Conservation (phyloP, 129 eudicot species). For the Mikania micrantha region DNA sequence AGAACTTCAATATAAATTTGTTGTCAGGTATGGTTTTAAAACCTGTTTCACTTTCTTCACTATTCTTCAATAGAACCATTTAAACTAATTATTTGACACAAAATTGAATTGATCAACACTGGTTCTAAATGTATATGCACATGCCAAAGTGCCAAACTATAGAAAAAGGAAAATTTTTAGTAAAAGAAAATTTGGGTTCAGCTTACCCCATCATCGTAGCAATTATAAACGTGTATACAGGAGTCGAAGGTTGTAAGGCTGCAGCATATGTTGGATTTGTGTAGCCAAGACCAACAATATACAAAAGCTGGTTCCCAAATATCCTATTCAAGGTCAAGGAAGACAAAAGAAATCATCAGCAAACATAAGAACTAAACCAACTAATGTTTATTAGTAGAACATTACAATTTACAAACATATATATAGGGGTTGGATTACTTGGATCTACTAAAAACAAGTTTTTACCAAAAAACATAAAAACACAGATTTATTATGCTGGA, state of each 20-base stretch:
- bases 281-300: constrained; percentile 92
- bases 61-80: not conserved
- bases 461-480: too few species aligned
- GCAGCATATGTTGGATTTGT: constrained; percentile 98
- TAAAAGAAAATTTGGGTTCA: not conserved
- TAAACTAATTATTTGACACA: not conserved
- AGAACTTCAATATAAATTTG: not conserved
- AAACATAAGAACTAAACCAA: not conserved
- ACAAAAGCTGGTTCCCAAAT: constrained; percentile 92
- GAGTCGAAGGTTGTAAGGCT: constrained; percentile 91
- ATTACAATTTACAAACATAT: not conserved
- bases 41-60: not conserved
- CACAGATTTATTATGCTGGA: too few species aligned
- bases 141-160: constrained; percentile 1
- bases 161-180: not conserved
- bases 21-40: not conserved
- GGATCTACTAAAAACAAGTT: too few species aligned
- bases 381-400: not conserved
- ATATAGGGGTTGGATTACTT: too few species aligned
- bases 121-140: not conserved
- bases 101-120: not conserved
- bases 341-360: not conserved
- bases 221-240: constrained; percentile 78
- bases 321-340: constrained; percentile 44
- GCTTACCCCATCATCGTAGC: constrained; percentile 81